phyloP scores from a whole-genome alignment of 2,329 filamentous ascomycete species.

The Whalleya microplaca region DNA sequence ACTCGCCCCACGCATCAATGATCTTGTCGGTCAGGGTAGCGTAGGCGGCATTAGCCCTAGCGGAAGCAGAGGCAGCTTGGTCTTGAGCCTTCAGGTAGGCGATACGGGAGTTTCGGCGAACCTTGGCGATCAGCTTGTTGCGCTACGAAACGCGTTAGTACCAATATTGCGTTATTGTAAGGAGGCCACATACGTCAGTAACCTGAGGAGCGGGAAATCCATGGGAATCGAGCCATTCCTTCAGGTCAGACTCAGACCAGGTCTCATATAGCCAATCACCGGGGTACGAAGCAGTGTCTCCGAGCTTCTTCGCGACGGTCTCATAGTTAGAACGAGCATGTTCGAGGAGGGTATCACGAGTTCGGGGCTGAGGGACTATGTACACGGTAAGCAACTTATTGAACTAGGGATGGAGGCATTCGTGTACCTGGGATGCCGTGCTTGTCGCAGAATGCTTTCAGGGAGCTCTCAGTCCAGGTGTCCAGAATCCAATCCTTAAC shows the following conservation, averaged over 20 bases:
- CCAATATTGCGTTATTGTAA: not conserved
- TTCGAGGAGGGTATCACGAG: slow-evolving; percentile 79
- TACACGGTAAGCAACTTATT: slow-evolving; percentile 1
- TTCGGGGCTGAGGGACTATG: slow-evolving; percentile 78
- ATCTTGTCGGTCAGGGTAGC: slow-evolving; percentile 79
- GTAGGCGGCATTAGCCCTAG: slow-evolving; percentile 71
- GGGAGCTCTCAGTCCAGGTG: slow-evolving; percentile 89
- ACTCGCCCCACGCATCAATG: slow-evolving; percentile 88
- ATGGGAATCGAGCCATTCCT: slow-evolving; percentile 88
- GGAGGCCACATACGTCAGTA: slow-evolving; percentile 50
- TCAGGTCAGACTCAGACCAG: slow-evolving; percentile 93
- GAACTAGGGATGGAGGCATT: not conserved
- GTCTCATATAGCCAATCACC: slow-evolving; percentile 91
- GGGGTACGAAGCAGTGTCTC: slow-evolving; percentile 83
- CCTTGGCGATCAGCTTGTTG: slow-evolving; percentile 84
- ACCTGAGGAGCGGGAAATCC: slow-evolving; percentile 88
- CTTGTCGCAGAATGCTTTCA: slow-evolving; percentile 91
- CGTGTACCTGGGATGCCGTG: slow-evolving; percentile 72
- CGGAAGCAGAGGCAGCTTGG: slow-evolving; percentile 61
- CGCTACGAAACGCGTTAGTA: slow-evolving; percentile 50
- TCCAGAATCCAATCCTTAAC: slow-evolving; percentile 94
- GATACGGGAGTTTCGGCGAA: slow-evolving; percentile 88
- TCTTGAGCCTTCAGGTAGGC: slow-evolving; percentile 71
- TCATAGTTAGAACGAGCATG: slow-evolving; percentile 84
- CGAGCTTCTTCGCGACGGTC: slow-evolving; percentile 69